Evolutionary conservation across 345 rosid species (phyloP), one percentile per base, ranked within the genome.

Genomic region (Lepidium africanum): DNA sequence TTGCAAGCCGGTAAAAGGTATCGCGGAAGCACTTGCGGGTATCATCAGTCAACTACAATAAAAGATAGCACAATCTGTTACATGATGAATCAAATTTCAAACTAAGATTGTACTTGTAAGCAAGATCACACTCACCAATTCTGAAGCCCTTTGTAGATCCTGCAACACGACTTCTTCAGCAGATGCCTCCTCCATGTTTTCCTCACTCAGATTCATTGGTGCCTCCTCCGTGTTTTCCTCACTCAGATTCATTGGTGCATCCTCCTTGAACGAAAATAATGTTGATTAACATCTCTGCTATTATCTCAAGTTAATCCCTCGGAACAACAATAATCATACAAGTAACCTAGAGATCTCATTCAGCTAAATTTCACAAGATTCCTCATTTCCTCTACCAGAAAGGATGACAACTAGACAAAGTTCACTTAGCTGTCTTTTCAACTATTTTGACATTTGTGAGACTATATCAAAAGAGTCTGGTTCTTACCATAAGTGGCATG

Each of bases 1-100:
- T 80, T 8, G 98, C 92, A 42, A 92, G 90, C 10, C 98, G 98
- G 76, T 92, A 90, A 69, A 92, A 75, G 17, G 91, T 87, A 75
- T 88, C 91, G 30, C 96, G 88, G 49, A 93, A 82, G 78, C 96
- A 87, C 32, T 85, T 83, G 38, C 97, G 85, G 17, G 89, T 79
- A 69, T 80, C 70, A 48, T 84, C 80, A 27, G 77, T 77, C 72
- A 93, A 67, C 98, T 93, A 81, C 6, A 30, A 9, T 5, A 0
- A 12, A 64, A 50, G 2, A 21, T 3, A 50, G 36, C 21, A 23
- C 14, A 41, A 23, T 43, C 10, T 62, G 56, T 67, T 45, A 59
- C 32, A 74, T 53, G 55, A 55, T 54, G 23, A 13, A 59, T 59
- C 16, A 12, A 46, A 39, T 3, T 17, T 52, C 8, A 47, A 23